These are phyloP conservation scores for Plantago ovata DNA, from an alignment of 257 asterid genomes.

Conservation along the genomic window DNA sequence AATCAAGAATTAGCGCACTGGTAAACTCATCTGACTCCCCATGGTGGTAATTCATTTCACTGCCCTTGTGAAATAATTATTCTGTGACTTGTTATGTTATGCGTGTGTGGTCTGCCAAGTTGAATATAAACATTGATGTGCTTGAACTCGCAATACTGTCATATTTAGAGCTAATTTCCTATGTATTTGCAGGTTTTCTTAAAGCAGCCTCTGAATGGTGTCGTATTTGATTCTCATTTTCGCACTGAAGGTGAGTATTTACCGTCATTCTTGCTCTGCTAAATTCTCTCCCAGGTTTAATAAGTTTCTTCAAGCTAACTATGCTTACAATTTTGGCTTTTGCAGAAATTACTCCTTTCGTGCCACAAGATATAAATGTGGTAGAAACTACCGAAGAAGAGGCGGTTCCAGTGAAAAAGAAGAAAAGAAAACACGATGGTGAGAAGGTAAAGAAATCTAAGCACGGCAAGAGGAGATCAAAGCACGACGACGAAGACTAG, in stretches of 20 bases:
- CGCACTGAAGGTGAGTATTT: constrained; percentile 41
- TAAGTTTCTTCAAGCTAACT: not conserved
- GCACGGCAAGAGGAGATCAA: constrained; percentile 32
- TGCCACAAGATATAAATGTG: constrained; percentile 24
- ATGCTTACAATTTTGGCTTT: constrained; percentile 6
- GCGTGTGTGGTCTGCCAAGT: too few species aligned
- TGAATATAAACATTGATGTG: too few species aligned
- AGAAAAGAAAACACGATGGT: constrained; percentile 32
- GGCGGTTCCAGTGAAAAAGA: constrained; percentile 30
- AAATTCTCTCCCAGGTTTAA: not conserved
- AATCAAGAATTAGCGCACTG: too few species aligned
- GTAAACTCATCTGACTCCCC: too few species aligned
- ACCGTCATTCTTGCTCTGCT: not conserved
- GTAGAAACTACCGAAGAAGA: constrained; percentile 30
- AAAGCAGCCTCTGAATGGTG: constrained; percentile 70
- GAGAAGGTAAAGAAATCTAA: constrained; percentile 39
- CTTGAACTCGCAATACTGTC: too few species aligned
- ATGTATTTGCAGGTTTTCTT: constrained; percentile 72
- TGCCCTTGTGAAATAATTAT: too few species aligned
- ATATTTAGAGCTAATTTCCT: constrained; percentile 2
- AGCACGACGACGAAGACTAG: constrained; percentile 25
- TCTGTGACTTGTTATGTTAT: too few species aligned
- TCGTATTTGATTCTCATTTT: constrained; percentile 75
- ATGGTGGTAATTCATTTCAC: too few species aligned
- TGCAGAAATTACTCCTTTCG: constrained; percentile 18